Base-by-base conservation (phyloP, 148 eudicot species). In the Simmondsia chinensis region DNA sequence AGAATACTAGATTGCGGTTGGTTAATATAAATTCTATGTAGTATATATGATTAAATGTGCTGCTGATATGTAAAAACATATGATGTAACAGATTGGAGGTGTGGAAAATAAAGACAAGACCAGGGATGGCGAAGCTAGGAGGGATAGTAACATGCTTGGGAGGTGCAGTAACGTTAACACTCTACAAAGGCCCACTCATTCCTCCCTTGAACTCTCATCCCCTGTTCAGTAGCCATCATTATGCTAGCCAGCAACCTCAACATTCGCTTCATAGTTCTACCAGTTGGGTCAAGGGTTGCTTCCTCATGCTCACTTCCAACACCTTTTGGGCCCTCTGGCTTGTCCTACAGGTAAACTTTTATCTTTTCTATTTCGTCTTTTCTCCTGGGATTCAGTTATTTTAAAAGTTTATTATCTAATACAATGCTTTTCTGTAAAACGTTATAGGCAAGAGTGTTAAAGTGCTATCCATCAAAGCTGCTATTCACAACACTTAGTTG, bases 181-280 rank as follows among this genome's bases (percentile, higher is more conserved):
- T 83, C 14, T 88, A 71, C 55, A 72, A 61, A 20, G 96, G 96
- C 0, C 87, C 94, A 5, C 20, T 54, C n/a, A 29, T 79, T 32
- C 67, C 37, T 17, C 47, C 66, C 2, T 56, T 71, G 34, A 30
- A 47, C 42, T 73, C 75, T 52, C 60, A 70, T 26, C 85, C 60
- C 50, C 54, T 79, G 20, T 40, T 64, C n/a, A n/a, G n/a, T 9
- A 48, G 57, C 19, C 57, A 40, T 47, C 43, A 56, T 23, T 2
- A 37, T 3, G 17, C 17, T 21, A 25, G 19, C 34, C 64, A 41
- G 4, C 57, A 47, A 24, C 23, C 31, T 10, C 51, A 39, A 1
- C 9, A 11, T 34, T 62, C 39, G 12, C 23, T 40, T 43, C 54
- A 45, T 37, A 60, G 73, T 7, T 25, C 56, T 33, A 11, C 11